Percentiles rank a stretch among this genome's conserved stretches.
Conservation (phyloP, 1,284 basidiomycete genomes). For the Tranzscheliella williamsii region DNA sequence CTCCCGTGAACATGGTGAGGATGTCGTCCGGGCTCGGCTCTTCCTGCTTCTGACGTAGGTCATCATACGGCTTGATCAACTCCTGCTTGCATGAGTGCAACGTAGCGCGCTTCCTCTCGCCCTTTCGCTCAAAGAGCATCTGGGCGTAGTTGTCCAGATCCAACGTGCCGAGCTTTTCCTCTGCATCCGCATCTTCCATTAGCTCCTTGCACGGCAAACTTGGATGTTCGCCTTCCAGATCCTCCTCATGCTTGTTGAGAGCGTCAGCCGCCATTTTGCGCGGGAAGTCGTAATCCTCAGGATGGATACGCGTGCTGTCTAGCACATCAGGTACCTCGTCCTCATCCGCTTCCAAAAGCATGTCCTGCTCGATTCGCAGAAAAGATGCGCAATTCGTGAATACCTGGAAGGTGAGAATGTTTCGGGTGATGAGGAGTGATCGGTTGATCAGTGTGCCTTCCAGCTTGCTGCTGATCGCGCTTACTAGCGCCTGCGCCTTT, state of each 20-base stretch:
- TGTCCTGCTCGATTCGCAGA: slow-evolving; percentile 68
- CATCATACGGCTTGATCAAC: slow-evolving; percentile 81
- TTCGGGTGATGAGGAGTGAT: slow-evolving; percentile 41
- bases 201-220: slow-evolving; percentile 66
- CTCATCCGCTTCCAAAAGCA: slow-evolving; percentile 66
- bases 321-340: slow-evolving; percentile 80
- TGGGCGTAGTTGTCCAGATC: slow-evolving; percentile 95
- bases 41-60: slow-evolving; percentile 73
- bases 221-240: slow-evolving; percentile 54
- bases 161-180: slow-evolving; percentile 82
- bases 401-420: slow-evolving; percentile 46
- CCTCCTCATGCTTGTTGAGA: slow-evolving; percentile 70
- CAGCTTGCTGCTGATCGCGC: slow-evolving; percentile 47
- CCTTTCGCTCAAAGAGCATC: slow-evolving; percentile 69
- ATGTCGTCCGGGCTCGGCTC: slow-evolving; percentile 77
- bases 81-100: slow-evolving; percentile 77
- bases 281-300: slow-evolving; percentile 95
- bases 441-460: slow-evolving; percentile 56
- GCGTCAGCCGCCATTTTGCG: slow-evolving; percentile 99
- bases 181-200: slow-evolving; percentile 79
- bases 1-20: slow-evolving; percentile 92
- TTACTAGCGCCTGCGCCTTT: slow-evolving; percentile 84
- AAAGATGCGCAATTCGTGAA: slow-evolving; percentile 71
- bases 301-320: slow-evolving; percentile 94
- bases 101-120: slow-evolving; percentile 67